Percentiles rank a stretch among this genome's conserved stretches.
Evolutionary conservation across 106 monocot species (phyloP).

Genomic region (Dendrobium officinale): DNA sequence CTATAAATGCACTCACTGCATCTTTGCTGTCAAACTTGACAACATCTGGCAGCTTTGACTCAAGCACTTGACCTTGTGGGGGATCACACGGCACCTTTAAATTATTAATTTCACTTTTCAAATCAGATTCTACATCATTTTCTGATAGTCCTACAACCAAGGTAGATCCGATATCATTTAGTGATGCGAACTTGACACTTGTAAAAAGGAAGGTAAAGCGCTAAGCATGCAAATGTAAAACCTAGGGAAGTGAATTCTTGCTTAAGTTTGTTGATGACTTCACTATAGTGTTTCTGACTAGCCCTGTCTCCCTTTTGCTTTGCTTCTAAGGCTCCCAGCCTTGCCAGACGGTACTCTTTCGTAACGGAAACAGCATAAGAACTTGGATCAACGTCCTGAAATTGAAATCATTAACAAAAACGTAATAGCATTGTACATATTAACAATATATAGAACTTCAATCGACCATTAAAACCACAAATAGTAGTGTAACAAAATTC

Average conservation of each 20-base stretch:
- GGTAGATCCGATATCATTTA: not conserved
- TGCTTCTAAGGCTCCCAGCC: slow-evolving; percentile 59
- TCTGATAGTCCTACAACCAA: slow-evolving; percentile 52
- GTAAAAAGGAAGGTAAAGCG: not conserved
- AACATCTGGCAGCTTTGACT: slow-evolving; percentile 10
- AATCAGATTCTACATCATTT: slow-evolving; percentile 32
- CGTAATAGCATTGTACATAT: not conserved
- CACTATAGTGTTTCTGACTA: slow-evolving; percentile 46
- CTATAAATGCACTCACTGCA: not conserved
- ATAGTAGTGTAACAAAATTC: not conserved
- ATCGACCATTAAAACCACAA: not conserved
- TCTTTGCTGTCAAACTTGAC: slow-evolving; percentile 11
- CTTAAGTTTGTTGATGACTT: slow-evolving; percentile 49
- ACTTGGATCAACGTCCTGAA: slow-evolving; percentile 45
- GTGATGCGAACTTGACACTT: not conserved
- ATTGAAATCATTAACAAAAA: slow-evolving; percentile 4
- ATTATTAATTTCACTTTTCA: slow-evolving; percentile 20
- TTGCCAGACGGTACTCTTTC: slow-evolving; percentile 62
- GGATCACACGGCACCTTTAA: slow-evolving; percentile 15
- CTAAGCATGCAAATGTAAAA: slow-evolving; percentile 15
- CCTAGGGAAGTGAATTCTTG: slow-evolving; percentile 59
- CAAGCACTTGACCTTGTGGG: not conserved
- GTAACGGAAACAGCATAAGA: slow-evolving; percentile 35
- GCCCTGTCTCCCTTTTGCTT: slow-evolving; percentile 58
- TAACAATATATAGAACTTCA: not conserved